Evolutionary conservation across 2,329 filamentous ascomycete genomes (phyloP).

Genomic region (Pezicula carpinea): DNA sequence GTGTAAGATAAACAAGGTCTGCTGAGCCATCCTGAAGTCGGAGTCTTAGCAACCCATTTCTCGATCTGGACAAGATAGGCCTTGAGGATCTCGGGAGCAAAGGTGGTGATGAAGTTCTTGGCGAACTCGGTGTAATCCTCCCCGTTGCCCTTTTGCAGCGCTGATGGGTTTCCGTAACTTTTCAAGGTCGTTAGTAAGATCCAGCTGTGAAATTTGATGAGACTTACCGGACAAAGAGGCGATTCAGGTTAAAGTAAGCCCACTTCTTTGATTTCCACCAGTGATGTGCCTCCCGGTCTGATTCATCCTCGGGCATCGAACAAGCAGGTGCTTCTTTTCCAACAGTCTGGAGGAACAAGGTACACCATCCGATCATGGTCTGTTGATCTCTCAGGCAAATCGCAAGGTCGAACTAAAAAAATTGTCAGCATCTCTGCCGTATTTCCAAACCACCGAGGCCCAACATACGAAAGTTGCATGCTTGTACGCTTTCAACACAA

Average conservation of each 20-base stretch:
- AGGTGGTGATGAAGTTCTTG: constrained; percentile 84
- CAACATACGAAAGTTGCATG: constrained; percentile 86
- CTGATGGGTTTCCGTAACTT: constrained; percentile 85
- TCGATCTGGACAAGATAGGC: constrained; percentile 93
- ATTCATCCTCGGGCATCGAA: constrained; percentile 72
- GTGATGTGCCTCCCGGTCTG: constrained; percentile 87
- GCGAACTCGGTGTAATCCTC: constrained; percentile 78
- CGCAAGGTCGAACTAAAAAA: constrained; percentile 74
- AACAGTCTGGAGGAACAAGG: constrained; percentile 86
- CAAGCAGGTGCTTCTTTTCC: constrained; percentile 76
- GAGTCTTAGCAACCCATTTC: constrained; percentile 91
- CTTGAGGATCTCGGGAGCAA: constrained; percentile 94
- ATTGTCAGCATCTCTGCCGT: constrained; percentile 27
- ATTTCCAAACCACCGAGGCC: constrained; percentile 10
- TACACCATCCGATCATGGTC: constrained; percentile 91
- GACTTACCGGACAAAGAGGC: constrained; percentile 81
- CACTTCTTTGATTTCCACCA: constrained; percentile 99
- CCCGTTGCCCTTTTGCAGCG: constrained; percentile 67
- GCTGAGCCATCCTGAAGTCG: constrained; percentile 70
- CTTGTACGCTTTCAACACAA: constrained; percentile 95
- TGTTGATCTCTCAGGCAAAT: constrained; percentile 72
- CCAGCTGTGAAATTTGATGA: neutral
- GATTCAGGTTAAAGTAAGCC: constrained; percentile 96
- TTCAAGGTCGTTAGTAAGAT: constrained; percentile 8
- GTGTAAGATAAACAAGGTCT: constrained; percentile 91